phyloP scores from a whole-genome alignment of 768 basidiomycete species.

The Paxillus involutus region DNA sequence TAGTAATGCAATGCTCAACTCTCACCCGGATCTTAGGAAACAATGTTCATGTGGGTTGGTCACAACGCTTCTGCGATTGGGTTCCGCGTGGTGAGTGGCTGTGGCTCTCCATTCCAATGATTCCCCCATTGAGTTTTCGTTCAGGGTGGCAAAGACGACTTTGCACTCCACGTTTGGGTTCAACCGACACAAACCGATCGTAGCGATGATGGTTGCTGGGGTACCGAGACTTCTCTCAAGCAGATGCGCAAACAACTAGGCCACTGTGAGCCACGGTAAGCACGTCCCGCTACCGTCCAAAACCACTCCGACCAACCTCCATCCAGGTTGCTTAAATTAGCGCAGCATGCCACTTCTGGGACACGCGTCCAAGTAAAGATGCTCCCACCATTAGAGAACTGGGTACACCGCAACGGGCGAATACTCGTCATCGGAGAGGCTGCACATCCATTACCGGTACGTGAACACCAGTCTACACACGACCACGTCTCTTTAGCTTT shows the following conservation, averaged over 20 bases:
- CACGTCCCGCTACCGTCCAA: background rate
- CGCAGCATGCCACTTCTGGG: constrained; percentile 33
- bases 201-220: constrained; percentile 34
- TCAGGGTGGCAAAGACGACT: constrained; percentile 41
- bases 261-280: constrained; percentile 39
- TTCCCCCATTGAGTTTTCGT: constrained; percentile 1
- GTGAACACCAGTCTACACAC: constrained; percentile 15
- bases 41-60: constrained; percentile 18
- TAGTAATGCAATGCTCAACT: background rate
- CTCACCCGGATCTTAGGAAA: constrained; percentile 8
- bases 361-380: constrained; percentile 39
- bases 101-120: background rate
- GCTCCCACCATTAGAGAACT: constrained; percentile 42
- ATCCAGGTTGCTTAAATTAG: constrained; percentile 38
- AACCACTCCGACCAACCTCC: background rate
- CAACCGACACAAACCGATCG: constrained; percentile 25
- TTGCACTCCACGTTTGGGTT: constrained; percentile 26
- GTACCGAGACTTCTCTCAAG: constrained; percentile 30
- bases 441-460: constrained; percentile 55
- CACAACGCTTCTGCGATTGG: constrained; percentile 20
- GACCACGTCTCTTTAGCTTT: background rate
- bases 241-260: constrained; percentile 30
- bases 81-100: constrained; percentile 20
- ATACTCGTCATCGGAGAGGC: constrained; percentile 61
- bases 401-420: constrained; percentile 48